phyloP scores from a whole-genome alignment of 345 rosid genomes.

The Reutealis trisperma region DNA sequence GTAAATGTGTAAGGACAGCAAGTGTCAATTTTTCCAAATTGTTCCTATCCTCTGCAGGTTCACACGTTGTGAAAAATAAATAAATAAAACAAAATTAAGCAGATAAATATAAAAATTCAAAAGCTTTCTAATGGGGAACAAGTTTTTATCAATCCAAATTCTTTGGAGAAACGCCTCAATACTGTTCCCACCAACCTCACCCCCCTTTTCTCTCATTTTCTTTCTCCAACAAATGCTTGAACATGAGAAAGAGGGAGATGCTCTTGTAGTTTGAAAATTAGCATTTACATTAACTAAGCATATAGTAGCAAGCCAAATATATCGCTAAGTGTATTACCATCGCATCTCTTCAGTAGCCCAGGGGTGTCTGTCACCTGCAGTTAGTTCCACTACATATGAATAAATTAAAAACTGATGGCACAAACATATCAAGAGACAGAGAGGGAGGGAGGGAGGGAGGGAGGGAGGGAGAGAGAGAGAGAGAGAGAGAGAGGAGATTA shows the following conservation, averaged over 20 bases:
- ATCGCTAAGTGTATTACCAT: conserved; percentile 49
- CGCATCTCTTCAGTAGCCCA: conserved; percentile 79
- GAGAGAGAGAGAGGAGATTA: background rate
- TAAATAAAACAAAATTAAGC: background rate
- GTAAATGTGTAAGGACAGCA: conserved; percentile 90
- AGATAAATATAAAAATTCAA: background rate
- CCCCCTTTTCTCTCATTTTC: background rate
- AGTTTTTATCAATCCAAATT: background rate
- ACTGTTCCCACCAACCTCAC: background rate
- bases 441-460: too few species aligned
- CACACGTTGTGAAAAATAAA: background rate
- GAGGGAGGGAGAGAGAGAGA: too few species aligned
- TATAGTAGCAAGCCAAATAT: background rate
- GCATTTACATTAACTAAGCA: background rate
- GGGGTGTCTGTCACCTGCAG: conserved; percentile 96
- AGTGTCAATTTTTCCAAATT: conserved; percentile 90
- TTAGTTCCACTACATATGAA: conserved; percentile 15
- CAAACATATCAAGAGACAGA: too few species aligned
- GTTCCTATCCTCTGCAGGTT: conserved; percentile 74
- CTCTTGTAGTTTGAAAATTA: background rate
- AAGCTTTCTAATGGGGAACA: background rate
- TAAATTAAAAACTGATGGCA: conserved; percentile 14
- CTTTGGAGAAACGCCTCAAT: background rate
- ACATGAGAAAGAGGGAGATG: background rate
- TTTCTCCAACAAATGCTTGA: background rate